A percentile compares a stretch with the other conserved stretches of the same genome.
phyloP scores from a whole-genome alignment of 2,329 filamentous ascomycete species.

The Lachnellula arida region DNA sequence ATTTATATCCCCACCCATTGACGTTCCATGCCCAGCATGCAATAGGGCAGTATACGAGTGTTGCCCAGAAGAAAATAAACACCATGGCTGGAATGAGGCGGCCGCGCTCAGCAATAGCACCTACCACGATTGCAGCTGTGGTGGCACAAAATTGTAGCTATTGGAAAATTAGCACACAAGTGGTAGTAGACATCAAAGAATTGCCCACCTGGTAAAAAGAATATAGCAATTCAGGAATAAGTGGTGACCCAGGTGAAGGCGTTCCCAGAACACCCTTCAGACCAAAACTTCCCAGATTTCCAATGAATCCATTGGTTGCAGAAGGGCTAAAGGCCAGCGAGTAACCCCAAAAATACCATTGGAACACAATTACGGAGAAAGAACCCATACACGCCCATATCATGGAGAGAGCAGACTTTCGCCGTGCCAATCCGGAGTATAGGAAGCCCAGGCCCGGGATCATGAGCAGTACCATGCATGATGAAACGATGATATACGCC shows the following conservation, averaged over 20 bases:
- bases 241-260: constrained; percentile 82
- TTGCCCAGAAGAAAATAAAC: constrained; percentile 95
- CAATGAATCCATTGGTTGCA: constrained; percentile 85
- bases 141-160: constrained; percentile 97
- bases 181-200: not conserved
- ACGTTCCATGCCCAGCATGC: constrained; percentile 96
- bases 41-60: constrained; percentile 93
- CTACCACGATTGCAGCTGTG: constrained; percentile 85
- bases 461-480: constrained; percentile 96
- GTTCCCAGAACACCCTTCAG: constrained; percentile 76
- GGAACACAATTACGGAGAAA: constrained; percentile 85
- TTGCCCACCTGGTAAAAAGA: constrained; percentile 78
- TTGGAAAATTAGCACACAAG: not conserved
- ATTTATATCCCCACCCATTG: constrained; percentile 88
- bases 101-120: constrained; percentile 89
- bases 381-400: constrained; percentile 98
- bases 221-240: constrained; percentile 86
- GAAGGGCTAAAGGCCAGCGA: constrained; percentile 84
- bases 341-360: constrained; percentile 99
- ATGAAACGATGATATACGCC: constrained; percentile 84
- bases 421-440: constrained; percentile 93
- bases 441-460: constrained; percentile 94
- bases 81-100: constrained; percentile 91
- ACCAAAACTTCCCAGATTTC: constrained; percentile 83
- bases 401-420: constrained; percentile 95